Base-by-base conservation (phyloP, 2,329 filamentous ascomycete genomes). In the Aureobasidium sp. region DNA sequence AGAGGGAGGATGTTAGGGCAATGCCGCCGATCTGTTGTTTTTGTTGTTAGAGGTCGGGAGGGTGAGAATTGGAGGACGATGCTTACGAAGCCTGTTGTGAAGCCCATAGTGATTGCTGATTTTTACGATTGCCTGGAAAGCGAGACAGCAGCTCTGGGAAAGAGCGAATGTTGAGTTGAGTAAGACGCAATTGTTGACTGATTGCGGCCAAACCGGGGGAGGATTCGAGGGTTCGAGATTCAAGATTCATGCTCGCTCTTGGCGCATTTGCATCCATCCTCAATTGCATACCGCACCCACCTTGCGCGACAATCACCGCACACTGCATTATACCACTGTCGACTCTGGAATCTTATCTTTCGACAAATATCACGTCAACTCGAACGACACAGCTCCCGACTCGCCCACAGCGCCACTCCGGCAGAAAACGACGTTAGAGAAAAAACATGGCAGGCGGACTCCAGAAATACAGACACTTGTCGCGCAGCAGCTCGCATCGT, bases 401-500 rank as follows among this genome's bases (percentile, higher is more conserved):
- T 27, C n/a, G 7, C 16, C 27, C 10, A 27, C 29, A 41, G 41
- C 53, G 53, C 53, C 53, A 57, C 53, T 42, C 25, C n/a, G 21
- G 53, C 53, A 39, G 36, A 21, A 58, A 58, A n/a, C 54, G 2
- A 37, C 5, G 13, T 16, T 30, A 48, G 13, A 45, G 30, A 58
- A 48, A 37, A 47, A 58, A 76, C 66, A 96, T 97, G 92, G 91
- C 91, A 66, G 91, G 91, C 71, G 91, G 90, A 67, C 81, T 85
- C 67, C 83, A 90, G 75, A 95, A 91, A 79, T 96, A 93, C 79
- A 88, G 94, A 68, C 90, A 95, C 76, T 81, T 99, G 64, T 87
- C 86, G 77, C 91, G 94, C 68, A 82, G 85, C 67, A 96, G 91
- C 57, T 81, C 93, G 61, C 94, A 97, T 74, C 85, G 94, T 73